phyloP scores from a whole-genome alignment of 352 stramenopile species.

The Phytophthora kernoviae region DNA sequence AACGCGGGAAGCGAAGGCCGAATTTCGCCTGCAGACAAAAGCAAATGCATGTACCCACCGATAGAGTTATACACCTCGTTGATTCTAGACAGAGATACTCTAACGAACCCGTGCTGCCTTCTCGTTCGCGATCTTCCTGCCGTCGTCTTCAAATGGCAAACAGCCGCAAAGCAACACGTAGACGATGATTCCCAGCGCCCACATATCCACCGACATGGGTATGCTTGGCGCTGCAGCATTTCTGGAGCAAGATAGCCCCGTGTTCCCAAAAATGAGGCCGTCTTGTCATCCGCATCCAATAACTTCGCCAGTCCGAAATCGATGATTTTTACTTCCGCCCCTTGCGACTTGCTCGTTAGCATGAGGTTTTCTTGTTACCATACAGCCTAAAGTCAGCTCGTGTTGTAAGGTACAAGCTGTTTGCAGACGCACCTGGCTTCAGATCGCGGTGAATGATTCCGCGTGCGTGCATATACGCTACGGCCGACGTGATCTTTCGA shows the following conservation, averaged over 20 bases:
- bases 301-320: conserved; percentile 98
- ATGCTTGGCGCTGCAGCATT: conserved; percentile 97
- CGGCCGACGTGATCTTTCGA: conserved; percentile 88
- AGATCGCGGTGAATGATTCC: conserved; percentile 90
- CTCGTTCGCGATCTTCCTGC: conserved; percentile 79
- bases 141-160: conserved; percentile 98
- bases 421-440: conserved; percentile 65
- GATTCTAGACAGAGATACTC: background rate
- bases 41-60: background rate
- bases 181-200: conserved; percentile 98
- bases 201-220: conserved; percentile 97
- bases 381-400: conserved; percentile 3
- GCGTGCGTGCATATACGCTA: conserved; percentile 90
- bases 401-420: background rate
- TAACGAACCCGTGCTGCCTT: conserved; percentile 64
- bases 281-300: conserved; percentile 82
- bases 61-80: background rate
- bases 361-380: conserved; percentile 74
- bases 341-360: conserved; percentile 79
- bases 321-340: conserved; percentile 97
- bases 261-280: conserved; percentile 84
- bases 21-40: conserved; percentile 88
- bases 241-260: conserved; percentile 97
- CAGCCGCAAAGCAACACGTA: conserved; percentile 98
- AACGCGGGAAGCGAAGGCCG: conserved; percentile 93